These are phyloP conservation scores for Lophiotrema nucula DNA, from an alignment of 495 filamentous ascomycete species.

Conservation along the genomic window DNA sequence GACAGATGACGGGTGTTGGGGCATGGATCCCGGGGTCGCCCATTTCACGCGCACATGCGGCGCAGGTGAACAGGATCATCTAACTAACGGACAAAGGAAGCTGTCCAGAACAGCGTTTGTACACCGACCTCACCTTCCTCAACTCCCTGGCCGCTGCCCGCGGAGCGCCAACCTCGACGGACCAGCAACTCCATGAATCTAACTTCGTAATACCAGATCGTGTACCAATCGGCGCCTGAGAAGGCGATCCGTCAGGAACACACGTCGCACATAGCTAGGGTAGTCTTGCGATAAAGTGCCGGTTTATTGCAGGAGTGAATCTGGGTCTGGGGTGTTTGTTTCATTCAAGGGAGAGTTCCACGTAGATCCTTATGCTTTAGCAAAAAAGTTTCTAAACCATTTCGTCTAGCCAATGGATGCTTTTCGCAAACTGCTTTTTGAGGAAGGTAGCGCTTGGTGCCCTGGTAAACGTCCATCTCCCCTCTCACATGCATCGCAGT, in stretches of 20 bases:
- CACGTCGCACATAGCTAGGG: background rate
- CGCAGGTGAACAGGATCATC: background rate
- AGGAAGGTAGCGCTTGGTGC: too few relatives aligned
- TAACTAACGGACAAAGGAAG: background rate
- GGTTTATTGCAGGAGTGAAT: background rate
- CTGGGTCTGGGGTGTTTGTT: background rate
- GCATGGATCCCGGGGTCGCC: background rate
- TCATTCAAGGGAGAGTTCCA: too few relatives aligned
- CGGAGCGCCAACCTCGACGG: slow-evolving; percentile 1
- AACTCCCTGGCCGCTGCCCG: slow-evolving; percentile 4
- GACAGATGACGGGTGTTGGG: slow-evolving; percentile 27
- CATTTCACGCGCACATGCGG: background rate
- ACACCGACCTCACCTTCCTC: background rate
- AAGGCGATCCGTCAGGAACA: background rate
- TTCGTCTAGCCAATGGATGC: too few relatives aligned
- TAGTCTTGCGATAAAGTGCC: background rate
- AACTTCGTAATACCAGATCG: background rate
- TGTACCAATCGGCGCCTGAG: slow-evolving; percentile 5
- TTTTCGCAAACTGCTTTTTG: too few relatives aligned
- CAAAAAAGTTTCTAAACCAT: too few relatives aligned
- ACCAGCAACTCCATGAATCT: background rate
- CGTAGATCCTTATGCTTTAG: too few relatives aligned
- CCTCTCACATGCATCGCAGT: too few relatives aligned
- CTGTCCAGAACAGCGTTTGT: background rate
- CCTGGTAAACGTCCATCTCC: too few relatives aligned